Conservation (phyloP, 1,284 basidiomycete genomes). For the Malassezia dermatis region DNA sequence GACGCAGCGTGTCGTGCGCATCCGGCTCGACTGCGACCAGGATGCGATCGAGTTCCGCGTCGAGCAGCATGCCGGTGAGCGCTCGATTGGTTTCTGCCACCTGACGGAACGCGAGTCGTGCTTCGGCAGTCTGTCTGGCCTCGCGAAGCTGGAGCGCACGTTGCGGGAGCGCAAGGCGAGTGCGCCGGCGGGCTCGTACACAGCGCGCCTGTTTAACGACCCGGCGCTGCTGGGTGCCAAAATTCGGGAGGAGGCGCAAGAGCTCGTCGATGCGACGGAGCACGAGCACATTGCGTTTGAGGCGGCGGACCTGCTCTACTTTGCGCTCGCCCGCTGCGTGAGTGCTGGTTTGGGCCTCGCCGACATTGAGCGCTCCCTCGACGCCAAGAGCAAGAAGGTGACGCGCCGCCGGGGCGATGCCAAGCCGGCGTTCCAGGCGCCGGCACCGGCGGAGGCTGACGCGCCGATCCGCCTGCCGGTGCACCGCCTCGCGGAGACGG, state of each 20-base stretch:
- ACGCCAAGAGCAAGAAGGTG: constrained; percentile 76
- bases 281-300: constrained; percentile 75
- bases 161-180: constrained; percentile 62
- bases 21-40: constrained; percentile 81
- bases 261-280: constrained; percentile 76
- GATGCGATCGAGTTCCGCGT: constrained; percentile 88
- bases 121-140: constrained; percentile 65
- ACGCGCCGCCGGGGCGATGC: constrained; percentile 83
- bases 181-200: constrained; percentile 86
- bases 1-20: constrained; percentile 73
- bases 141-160: constrained; percentile 72
- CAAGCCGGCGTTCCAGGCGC: constrained; percentile 67
- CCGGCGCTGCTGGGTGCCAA: constrained; percentile 72
- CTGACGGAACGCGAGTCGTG: constrained; percentile 59
- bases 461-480: constrained; percentile 51
- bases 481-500: constrained; percentile 46
- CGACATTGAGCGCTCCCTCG: constrained; percentile 75
- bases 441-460: constrained; percentile 41
- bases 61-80: constrained; percentile 63
- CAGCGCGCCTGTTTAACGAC: constrained; percentile 75
- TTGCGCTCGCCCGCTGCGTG: constrained; percentile 77
- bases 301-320: constrained; percentile 90
- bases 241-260: constrained; percentile 96
- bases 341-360: constrained; percentile 70
- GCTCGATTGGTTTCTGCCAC: constrained; percentile 68